These are phyloP conservation scores for Macrophomina tecta DNA, from an alignment of 2,329 filamentous ascomycete species.

Conservation along the genomic window DNA sequence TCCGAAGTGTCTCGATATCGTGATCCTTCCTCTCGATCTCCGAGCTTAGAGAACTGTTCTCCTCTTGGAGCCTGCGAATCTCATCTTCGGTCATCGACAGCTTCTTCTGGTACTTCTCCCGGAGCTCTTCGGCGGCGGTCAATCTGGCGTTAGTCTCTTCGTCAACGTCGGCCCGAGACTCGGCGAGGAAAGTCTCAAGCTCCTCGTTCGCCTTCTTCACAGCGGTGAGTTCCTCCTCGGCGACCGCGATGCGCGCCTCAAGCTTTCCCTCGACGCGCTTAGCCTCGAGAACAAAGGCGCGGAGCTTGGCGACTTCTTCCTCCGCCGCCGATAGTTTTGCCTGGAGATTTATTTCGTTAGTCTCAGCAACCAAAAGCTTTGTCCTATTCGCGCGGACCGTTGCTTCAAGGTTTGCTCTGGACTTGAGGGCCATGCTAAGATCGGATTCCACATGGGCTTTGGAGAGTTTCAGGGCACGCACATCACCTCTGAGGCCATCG, in stretches of 20 bases:
- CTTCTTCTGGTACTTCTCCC: constrained; percentile 40
- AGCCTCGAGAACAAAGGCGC: constrained; percentile 36
- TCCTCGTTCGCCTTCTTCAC: constrained; percentile 40
- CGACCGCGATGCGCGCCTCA: constrained; percentile 35
- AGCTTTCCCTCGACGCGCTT: constrained; percentile 41
- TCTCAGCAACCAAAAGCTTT: constrained; percentile 36
- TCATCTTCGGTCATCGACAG: constrained; percentile 39
- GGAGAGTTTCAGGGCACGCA: constrained; percentile 32
- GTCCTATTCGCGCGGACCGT: constrained; percentile 34
- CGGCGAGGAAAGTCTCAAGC: constrained; percentile 41
- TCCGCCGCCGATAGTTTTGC: constrained; percentile 37
- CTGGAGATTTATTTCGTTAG: constrained; percentile 34
- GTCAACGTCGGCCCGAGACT: constrained; percentile 37
- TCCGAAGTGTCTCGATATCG: constrained; percentile 36
- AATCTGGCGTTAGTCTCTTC: constrained; percentile 43
- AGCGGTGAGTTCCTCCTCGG: constrained; percentile 41
- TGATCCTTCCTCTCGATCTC: constrained; percentile 39
- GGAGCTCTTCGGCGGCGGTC: constrained; percentile 35
- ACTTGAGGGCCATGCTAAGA: constrained; percentile 31
- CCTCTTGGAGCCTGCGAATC: constrained; percentile 20
- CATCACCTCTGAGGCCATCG: constrained; percentile 30
- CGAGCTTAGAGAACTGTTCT: constrained; percentile 32
- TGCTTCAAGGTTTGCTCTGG: constrained; percentile 33
- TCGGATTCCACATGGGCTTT: constrained; percentile 34
- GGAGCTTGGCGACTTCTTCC: constrained; percentile 37